These are phyloP conservation scores for Colletotrichum sp. DNA, from an alignment of 2,329 filamentous ascomycete species.

Conservation along the genomic window DNA sequence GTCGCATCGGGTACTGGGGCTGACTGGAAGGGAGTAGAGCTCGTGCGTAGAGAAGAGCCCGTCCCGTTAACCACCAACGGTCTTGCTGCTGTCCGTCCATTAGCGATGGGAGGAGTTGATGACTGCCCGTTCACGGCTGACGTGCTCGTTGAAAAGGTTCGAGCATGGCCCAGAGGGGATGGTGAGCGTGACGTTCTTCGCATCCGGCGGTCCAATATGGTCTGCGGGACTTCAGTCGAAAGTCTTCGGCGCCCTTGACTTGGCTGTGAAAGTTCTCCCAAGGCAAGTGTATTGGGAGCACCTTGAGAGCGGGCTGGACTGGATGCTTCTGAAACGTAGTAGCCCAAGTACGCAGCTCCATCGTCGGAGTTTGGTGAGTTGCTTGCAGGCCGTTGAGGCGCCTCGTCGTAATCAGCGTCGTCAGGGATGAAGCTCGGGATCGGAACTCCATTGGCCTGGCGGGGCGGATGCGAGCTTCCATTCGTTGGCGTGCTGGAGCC, in stretches of 20 bases:
- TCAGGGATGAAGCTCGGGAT: constrained; percentile 64
- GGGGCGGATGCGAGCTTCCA: constrained; percentile 24
- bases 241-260: constrained; percentile 48
- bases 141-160: constrained; percentile 47
- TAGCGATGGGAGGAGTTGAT: constrained; percentile 39
- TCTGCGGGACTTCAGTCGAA: constrained; percentile 59
- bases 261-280: constrained; percentile 51
- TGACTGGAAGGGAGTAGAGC: constrained; percentile 26
- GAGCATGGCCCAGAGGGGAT: constrained; percentile 57
- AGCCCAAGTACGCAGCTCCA: constrained; percentile 39
- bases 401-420: constrained; percentile 55
- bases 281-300: constrained; percentile 46
- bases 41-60: constrained; percentile 46
- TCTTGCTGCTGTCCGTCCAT: constrained; percentile 39
- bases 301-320: constrained; percentile 28
- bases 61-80: constrained; percentile 62
- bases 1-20: background rate
- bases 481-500: constrained; percentile 7
- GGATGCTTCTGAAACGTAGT: constrained; percentile 38
- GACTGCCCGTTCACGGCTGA: constrained; percentile 44
- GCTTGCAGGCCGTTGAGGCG: constrained; percentile 40
- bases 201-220: constrained; percentile 58
- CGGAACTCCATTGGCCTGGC: constrained; percentile 53
- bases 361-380: constrained; percentile 57
- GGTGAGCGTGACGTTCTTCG: constrained; percentile 60